A percentile compares a stretch with the other conserved stretches of the same genome.
Evolutionary conservation across 768 basidiomycete species (phyloP).

Genomic region (Boletus fagicola): DNA sequence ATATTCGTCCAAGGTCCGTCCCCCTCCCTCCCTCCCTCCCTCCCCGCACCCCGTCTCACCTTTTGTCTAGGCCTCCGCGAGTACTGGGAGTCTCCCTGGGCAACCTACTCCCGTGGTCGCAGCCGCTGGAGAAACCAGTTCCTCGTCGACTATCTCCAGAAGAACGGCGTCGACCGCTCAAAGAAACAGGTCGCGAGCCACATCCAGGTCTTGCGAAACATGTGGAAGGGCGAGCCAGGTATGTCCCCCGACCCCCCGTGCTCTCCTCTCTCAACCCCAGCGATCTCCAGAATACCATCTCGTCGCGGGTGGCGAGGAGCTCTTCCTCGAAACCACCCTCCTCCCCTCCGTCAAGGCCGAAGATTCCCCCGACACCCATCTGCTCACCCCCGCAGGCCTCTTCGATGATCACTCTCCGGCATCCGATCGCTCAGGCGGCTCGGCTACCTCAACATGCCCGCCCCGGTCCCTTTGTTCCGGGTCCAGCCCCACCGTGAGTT

Average conservation of each 20-base stretch:
- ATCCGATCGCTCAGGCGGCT: constrained; percentile 33
- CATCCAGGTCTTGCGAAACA: constrained; percentile 79
- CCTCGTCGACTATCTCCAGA: constrained; percentile 76
- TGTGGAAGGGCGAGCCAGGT: constrained; percentile 87
- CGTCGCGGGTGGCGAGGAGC: constrained; percentile 78
- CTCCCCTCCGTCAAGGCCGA: constrained; percentile 57
- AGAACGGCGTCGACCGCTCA: constrained; percentile 64
- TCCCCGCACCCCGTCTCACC: constrained; percentile 1
- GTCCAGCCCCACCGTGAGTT: constrained; percentile 21
- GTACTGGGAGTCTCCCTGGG: constrained; percentile 81
- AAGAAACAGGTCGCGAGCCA: constrained; percentile 92
- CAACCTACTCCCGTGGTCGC: constrained; percentile 74
- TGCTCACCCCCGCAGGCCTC: constrained; percentile 40
- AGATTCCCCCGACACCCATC: constrained; percentile 43
- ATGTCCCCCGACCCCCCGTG: constrained; percentile 11
- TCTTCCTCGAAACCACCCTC: constrained; percentile 50
- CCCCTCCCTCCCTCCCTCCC: not conserved
- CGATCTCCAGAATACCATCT: constrained; percentile 61
- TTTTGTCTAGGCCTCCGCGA: constrained; percentile 56
- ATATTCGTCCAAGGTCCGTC: constrained; percentile 69
- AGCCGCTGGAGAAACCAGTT: constrained; percentile 84
- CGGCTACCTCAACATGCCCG: constrained; percentile 27
- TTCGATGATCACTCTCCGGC: constrained; percentile 33
- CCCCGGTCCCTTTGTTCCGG: constrained; percentile 28
- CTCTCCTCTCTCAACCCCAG: constrained; percentile 1